A percentile compares a stretch with the other conserved stretches of the same genome.
Conservation (phyloP, 108 stramenopile genomes). For the Hondaea fermentalgiana region DNA sequence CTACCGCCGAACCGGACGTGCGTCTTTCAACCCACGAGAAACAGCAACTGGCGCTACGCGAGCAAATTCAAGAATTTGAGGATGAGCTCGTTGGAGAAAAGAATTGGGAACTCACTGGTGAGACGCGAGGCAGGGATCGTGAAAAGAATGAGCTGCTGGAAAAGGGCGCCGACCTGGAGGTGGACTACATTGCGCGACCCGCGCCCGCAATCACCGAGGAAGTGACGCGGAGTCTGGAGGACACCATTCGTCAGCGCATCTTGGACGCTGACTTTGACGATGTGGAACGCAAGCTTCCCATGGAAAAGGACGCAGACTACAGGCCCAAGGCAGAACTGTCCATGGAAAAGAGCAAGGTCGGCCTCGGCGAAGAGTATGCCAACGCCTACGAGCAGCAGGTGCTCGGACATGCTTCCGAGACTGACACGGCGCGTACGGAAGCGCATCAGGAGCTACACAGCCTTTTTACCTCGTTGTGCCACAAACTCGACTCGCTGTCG, state of each 20-base stretch:
- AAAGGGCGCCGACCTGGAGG: slow-evolving; percentile 85
- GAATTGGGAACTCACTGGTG: slow-evolving; percentile 90
- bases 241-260: slow-evolving; percentile 79
- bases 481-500: slow-evolving; percentile 85
- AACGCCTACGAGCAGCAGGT: slow-evolving; percentile 83
- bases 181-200: slow-evolving; percentile 62
- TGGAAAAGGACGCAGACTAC: slow-evolving; percentile 20
- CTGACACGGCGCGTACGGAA: slow-evolving; percentile 62
- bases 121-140: slow-evolving; percentile 61
- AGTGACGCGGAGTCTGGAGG: slow-evolving; percentile 70
- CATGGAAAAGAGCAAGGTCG: slow-evolving; percentile 89
- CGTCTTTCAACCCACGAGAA: slow-evolving; percentile 39
- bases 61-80: slow-evolving; percentile 75
- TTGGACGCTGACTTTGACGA: slow-evolving; percentile 90
- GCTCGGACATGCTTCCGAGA: slow-evolving; percentile 67
- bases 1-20: slow-evolving; percentile 17
- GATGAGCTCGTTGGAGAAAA: slow-evolving; percentile 82
- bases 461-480: slow-evolving; percentile 72
- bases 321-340: slow-evolving; percentile 69
- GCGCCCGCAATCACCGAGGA: slow-evolving; percentile 80
- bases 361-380: slow-evolving; percentile 88
- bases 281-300: slow-evolving; percentile 77
- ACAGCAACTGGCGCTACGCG: slow-evolving; percentile 51
- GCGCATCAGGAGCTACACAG: slow-evolving; percentile 75
- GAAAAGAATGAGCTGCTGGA: slow-evolving; percentile 83